Evolutionary conservation across 495 filamentous ascomycete species (phyloP).

Genomic region (Trichoderma parareesei): DNA sequence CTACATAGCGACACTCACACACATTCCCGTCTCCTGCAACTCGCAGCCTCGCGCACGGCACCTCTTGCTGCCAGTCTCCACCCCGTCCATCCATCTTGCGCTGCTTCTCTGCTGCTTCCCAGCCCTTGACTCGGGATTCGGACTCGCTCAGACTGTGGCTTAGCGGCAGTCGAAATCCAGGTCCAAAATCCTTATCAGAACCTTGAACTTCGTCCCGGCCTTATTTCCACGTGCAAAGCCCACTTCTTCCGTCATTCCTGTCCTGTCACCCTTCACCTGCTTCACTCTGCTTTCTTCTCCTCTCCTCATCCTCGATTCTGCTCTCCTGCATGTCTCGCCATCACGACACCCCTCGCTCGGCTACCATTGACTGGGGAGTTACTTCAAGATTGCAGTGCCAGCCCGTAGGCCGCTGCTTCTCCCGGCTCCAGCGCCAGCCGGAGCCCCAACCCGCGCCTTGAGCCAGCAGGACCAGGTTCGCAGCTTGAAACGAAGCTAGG

Average conservation of each 20-base stretch:
- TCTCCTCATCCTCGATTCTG: background rate
- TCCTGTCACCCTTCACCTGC: background rate
- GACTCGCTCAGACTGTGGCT: background rate
- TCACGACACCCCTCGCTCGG: constrained; percentile 3
- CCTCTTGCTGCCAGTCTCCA: no score
- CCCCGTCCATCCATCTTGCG: no score
- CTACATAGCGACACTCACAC: no score
- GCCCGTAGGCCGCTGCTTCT: constrained; percentile 9
- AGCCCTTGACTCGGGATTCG: background rate
- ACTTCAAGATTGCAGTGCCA: constrained; percentile 1
- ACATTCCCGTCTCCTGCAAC: no score
- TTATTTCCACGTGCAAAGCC: background rate
- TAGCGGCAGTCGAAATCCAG: background rate
- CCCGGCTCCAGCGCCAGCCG: background rate
- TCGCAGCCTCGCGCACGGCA: no score
- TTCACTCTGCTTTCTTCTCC: background rate
- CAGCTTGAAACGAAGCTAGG: constrained; percentile 1
- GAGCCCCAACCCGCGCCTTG: background rate
- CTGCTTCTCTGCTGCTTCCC: background rate
- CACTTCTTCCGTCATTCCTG: background rate
- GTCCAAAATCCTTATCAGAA: background rate
- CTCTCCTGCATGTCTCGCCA: constrained; percentile 3
- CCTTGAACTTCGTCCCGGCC: background rate
- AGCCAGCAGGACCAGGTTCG: background rate
- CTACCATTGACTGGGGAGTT: constrained; percentile 8